Evolutionary conservation across 2,329 filamentous ascomycete species (phyloP), one percentile per base, ranked within the genome.

Genomic region (Chrysoporthe austroafricana): DNA sequence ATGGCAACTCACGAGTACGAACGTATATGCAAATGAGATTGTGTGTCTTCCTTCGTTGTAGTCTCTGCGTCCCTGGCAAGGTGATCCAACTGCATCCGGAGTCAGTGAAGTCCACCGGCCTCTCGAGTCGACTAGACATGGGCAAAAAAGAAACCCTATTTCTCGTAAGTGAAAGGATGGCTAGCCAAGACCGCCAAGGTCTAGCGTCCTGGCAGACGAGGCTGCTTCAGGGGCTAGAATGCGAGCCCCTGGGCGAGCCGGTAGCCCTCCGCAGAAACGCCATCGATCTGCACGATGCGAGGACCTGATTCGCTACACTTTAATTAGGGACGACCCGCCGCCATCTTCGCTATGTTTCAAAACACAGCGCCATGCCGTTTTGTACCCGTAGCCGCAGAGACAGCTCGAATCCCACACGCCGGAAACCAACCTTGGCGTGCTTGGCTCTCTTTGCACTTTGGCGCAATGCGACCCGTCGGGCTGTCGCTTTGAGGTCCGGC

Each of bases 341-440:
- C 48, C 18, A 26, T 21, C 66, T 54, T 62, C 54, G 65, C 56
- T 64, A 58, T 62, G 64, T 69, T 69, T 67, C 64, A 69, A 39
- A 42, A 66, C 62, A 59, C 32, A 50, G 60, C 65, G 63, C 63
- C 63, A 59, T 59, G 54, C 66, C 56, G 11, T 59, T 18, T 42
- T 32, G 32, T 66, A 50, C 44, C 56, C 52, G 34, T 52, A 43
- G 43, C 63, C 52, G 62, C 48, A 66, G 9, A 26, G 26, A 54
- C 50, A 32, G 5, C 43, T 32, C 50, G 56, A 43, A 43, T 60
- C 59, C 66, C 44, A 34, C 62, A 58, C 42, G 62, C 62, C 62
- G 43, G 36, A 36, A 56, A 26, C 52, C 43, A 52, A 66, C 56
- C 64, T 61, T 13, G 26, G 26, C 26, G 26, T 26, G 26, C 26